Evolutionary conservation across 192 early-diverging fungal genomes (phyloP).

Genomic region (Coemansia asiatica): DNA sequence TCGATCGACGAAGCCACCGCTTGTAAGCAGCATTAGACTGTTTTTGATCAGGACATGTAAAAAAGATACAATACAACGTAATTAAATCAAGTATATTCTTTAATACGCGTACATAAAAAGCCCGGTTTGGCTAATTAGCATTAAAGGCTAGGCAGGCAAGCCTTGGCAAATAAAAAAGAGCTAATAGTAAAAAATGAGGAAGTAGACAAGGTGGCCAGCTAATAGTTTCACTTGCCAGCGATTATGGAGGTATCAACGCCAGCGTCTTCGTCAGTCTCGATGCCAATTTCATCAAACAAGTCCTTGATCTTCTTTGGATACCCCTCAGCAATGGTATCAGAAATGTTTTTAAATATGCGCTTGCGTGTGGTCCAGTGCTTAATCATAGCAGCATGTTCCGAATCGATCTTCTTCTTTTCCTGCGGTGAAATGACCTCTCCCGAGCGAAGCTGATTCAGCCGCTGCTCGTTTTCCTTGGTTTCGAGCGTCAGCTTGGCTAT

Average conservation of each 20-base stretch:
- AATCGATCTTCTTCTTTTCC: slow-evolving; percentile 35
- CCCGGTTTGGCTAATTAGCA: too few species aligned
- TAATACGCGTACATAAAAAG: too few species aligned
- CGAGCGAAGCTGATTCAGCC: slow-evolving; percentile 35
- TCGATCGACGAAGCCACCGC: too few species aligned
- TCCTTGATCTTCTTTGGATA: slow-evolving; percentile 56
- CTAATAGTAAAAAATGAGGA: too few species aligned
- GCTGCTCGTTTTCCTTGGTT: slow-evolving; percentile 30
- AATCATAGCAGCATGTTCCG: slow-evolving; percentile 38
- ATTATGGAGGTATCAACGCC: slow-evolving; percentile 41
- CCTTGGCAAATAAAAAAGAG: too few species aligned
- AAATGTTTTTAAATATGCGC: slow-evolving; percentile 60
- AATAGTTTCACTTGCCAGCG: background rate
- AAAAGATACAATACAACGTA: too few species aligned
- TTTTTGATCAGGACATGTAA: too few species aligned
- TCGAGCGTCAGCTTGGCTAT: slow-evolving; percentile 30
- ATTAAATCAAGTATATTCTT: too few species aligned
- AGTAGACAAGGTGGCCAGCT: too few species aligned
- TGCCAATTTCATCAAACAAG: slow-evolving; percentile 57
- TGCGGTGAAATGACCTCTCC: slow-evolving; percentile 50
- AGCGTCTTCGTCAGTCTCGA: slow-evolving; percentile 61
- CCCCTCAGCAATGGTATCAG: slow-evolving; percentile 55
- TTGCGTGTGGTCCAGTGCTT: slow-evolving; percentile 61
- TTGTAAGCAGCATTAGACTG: too few species aligned
- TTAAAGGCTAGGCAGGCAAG: too few species aligned